Conservation (phyloP, 2,329 filamentous ascomycete species). For the Verticillium dahliae region DNA sequence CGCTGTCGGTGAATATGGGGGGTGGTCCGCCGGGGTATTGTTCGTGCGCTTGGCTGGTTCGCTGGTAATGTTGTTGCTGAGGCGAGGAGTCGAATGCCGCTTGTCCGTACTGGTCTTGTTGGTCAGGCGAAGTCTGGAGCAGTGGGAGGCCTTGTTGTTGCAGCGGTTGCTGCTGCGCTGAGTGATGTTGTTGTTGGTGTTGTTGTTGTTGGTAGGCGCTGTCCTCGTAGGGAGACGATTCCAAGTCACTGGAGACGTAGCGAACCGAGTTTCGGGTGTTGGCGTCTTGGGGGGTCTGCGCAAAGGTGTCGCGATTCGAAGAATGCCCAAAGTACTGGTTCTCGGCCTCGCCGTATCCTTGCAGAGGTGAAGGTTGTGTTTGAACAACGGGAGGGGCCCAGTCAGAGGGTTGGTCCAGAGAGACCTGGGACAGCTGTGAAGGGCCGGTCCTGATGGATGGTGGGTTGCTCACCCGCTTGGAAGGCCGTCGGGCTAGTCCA, state of each 20-base stretch:
- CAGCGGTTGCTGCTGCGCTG: conserved; percentile 13
- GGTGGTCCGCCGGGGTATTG: conserved; percentile 26
- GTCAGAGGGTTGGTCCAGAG: conserved; percentile 26
- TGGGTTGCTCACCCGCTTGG: conserved; percentile 49
- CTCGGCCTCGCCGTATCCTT: conserved; percentile 34
- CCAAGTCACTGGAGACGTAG: conserved; percentile 38
- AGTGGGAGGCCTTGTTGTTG: conserved; percentile 17
- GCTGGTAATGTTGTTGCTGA: conserved; percentile 20
- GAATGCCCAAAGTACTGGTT: conserved; percentile 24
- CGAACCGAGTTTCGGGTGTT: conserved; percentile 37
- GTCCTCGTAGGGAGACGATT: conserved; percentile 40
- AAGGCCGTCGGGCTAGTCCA: conserved; percentile 46
- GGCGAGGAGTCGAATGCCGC: conserved; percentile 31
- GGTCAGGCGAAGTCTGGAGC: conserved; percentile 23
- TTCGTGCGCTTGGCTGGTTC: conserved; percentile 16
- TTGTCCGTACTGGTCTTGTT: conserved; percentile 32
- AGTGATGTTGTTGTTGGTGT: conserved; percentile 12
- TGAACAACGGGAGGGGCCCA: conserved; percentile 23
- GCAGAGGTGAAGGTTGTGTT: conserved; percentile 36
- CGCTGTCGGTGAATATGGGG: conserved; percentile 22
- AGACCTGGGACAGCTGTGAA: conserved; percentile 27
- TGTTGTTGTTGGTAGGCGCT: conserved; percentile 34
- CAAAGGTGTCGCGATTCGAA: conserved; percentile 31
- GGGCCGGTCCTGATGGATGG: conserved; percentile 35
- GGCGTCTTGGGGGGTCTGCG: conserved; percentile 32